These are phyloP conservation scores for Leccinum holopus DNA, from an alignment of 1,284 basidiomycete species.

Conservation along the genomic window DNA sequence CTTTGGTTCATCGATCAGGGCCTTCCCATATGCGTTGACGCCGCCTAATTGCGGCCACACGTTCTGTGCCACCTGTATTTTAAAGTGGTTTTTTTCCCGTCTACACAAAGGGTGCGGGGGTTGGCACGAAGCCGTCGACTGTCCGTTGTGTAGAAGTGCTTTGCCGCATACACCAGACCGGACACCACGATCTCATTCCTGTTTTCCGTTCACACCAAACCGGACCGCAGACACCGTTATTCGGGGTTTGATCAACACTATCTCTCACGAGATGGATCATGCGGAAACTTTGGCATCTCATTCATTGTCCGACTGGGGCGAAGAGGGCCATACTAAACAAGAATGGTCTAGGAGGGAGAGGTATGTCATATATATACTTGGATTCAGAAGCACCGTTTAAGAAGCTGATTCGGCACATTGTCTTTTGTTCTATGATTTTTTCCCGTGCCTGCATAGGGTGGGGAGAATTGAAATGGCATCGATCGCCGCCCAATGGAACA, in stretches of 20 bases:
- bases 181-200: slow-evolving; percentile 46
- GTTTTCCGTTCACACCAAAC: slow-evolving; percentile 63
- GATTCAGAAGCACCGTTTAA: background rate
- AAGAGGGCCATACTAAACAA: slow-evolving; percentile 43
- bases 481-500: slow-evolving; percentile 46
- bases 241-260: slow-evolving; percentile 47
- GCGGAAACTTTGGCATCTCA: slow-evolving; percentile 4
- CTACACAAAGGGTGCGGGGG: slow-evolving; percentile 57
- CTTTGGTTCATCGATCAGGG: slow-evolving; percentile 38
- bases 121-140: slow-evolving; percentile 66
- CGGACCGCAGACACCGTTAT: slow-evolving; percentile 51
- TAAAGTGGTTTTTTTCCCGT: slow-evolving; percentile 66
- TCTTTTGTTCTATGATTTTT: slow-evolving; percentile 4
- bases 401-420: slow-evolving; percentile 9
- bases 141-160: slow-evolving; percentile 60
- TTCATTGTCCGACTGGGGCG: slow-evolving; percentile 45
- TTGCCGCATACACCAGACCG: slow-evolving; percentile 51
- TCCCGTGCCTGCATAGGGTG: slow-evolving; percentile 34
- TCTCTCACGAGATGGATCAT: slow-evolving; percentile 27
- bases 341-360: slow-evolving; percentile 56
- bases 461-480: slow-evolving; percentile 52
- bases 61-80: slow-evolving; percentile 61
- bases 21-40: slow-evolving; percentile 57
- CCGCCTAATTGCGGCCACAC: slow-evolving; percentile 61
- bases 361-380: slow-evolving; percentile 31